phyloP scores from a whole-genome alignment of 1,284 basidiomycete species.

The Trichosporon ovoides region DNA sequence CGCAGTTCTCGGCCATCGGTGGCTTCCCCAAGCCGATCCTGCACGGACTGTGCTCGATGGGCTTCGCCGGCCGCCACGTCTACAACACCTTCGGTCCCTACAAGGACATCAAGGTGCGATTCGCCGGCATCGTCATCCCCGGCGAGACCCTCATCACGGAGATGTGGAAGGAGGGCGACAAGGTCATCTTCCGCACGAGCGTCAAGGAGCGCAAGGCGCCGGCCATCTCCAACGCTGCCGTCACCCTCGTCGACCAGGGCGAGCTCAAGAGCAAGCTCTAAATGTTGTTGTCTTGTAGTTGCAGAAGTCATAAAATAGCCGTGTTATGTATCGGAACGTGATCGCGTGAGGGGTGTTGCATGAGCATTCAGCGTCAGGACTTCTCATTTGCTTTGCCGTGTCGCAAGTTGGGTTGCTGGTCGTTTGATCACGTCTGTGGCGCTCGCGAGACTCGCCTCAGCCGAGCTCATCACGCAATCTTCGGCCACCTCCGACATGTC shows the following conservation, averaged over 20 bases:
- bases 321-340: too few relatives aligned
- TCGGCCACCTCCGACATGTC: too few relatives aligned
- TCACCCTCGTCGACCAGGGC: conserved; percentile 46
- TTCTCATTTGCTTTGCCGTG: too few relatives aligned
- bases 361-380: too few relatives aligned
- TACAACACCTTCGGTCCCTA: conserved; percentile 77
- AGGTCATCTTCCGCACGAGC: conserved; percentile 70
- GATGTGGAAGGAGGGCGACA: conserved; percentile 96
- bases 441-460: too few relatives aligned
- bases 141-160: conserved; percentile 90
- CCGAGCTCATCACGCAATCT: too few relatives aligned
- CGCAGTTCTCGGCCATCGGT: conserved; percentile 87
- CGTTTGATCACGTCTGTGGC: too few relatives aligned
- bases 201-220: conserved; percentile 54
- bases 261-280: conserved; percentile 45
- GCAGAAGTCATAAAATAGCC: too few relatives aligned
- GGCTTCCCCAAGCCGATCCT: conserved; percentile 85
- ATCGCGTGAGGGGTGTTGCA: too few relatives aligned
- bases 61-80: conserved; percentile 91
- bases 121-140: conserved; percentile 65
- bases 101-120: conserved; percentile 95
- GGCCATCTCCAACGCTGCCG: conserved; percentile 54
- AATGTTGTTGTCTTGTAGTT: neutral
- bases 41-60: conserved; percentile 82
- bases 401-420: too few relatives aligned